phyloP scores from a whole-genome alignment of 2,329 filamentous ascomycete species.

The Botrytis fragariae region DNA sequence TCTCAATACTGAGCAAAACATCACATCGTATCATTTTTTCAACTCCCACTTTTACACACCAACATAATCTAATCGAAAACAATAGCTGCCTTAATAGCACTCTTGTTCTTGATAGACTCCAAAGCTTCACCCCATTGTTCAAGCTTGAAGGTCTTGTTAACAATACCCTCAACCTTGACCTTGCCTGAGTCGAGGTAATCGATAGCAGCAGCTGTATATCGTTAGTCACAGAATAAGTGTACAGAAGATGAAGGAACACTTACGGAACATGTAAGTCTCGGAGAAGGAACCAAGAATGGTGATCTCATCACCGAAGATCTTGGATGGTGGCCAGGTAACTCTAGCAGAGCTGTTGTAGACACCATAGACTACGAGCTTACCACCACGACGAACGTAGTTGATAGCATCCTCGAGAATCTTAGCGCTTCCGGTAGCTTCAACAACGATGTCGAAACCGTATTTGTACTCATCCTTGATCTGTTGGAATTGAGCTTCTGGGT shows the following conservation, averaged over 20 bases:
- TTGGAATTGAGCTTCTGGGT: slow-evolving; percentile 58
- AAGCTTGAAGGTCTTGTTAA: slow-evolving; percentile 71
- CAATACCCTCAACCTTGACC: slow-evolving; percentile 64
- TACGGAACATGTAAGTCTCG: slow-evolving; percentile 69
- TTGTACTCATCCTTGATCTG: slow-evolving; percentile 63
- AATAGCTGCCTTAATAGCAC: slow-evolving; percentile 71
- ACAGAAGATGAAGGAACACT: slow-evolving; percentile 27
- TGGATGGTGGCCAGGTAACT: slow-evolving; percentile 67
- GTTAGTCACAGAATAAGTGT: neutral
- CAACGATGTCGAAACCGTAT: slow-evolving; percentile 61
- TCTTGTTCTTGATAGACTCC: slow-evolving; percentile 68
- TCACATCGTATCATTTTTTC: neutral
- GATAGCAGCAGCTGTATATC: slow-evolving; percentile 52
- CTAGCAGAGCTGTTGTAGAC: slow-evolving; percentile 63
- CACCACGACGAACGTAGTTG: slow-evolving; percentile 68
- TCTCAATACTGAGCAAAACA: slow-evolving; percentile 2
- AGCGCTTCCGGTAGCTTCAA: slow-evolving; percentile 51
- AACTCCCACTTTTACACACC: neutral
- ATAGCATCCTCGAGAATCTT: slow-evolving; percentile 70
- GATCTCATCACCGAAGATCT: slow-evolving; percentile 67
- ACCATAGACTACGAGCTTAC: slow-evolving; percentile 63
- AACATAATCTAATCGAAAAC: slow-evolving; percentile 54
- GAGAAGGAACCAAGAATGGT: slow-evolving; percentile 72
- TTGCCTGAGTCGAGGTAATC: slow-evolving; percentile 58
- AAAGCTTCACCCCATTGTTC: slow-evolving; percentile 70